Evolutionary conservation across 108 stramenopile species (phyloP).

Genomic region (Cafeteria roenbergensis): DNA sequence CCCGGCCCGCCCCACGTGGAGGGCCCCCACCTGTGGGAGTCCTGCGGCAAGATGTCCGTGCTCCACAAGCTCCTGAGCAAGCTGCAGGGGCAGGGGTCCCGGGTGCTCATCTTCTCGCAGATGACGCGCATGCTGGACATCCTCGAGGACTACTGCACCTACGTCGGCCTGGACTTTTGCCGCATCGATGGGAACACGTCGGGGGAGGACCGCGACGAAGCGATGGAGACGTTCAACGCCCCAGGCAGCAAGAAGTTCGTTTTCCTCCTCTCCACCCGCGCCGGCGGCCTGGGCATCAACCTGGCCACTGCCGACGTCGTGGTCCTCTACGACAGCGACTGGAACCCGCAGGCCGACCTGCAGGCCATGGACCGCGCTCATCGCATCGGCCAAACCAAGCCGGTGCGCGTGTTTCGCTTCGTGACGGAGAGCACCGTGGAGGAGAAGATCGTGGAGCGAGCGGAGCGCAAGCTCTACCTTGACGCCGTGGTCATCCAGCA

Average conservation of each 20-base stretch:
- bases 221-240: slow-evolving; percentile 86
- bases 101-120: slow-evolving; percentile 52
- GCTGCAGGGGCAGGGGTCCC: slow-evolving; percentile 37
- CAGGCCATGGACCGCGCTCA: slow-evolving; percentile 95
- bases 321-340: slow-evolving; percentile 84
- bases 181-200: slow-evolving; percentile 91
- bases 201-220: slow-evolving; percentile 74
- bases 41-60: slow-evolving; percentile 72
- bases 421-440: slow-evolving; percentile 90
- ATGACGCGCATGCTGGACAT: slow-evolving; percentile 53
- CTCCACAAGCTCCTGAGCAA: slow-evolving; percentile 47
- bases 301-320: slow-evolving; percentile 94
- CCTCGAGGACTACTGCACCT: slow-evolving; percentile 48
- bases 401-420: slow-evolving; percentile 94
- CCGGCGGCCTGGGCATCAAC: slow-evolving; percentile 94
- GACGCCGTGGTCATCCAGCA: slow-evolving; percentile 98
- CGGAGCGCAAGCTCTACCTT: slow-evolving; percentile 91
- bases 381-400: slow-evolving; percentile 86
- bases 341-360: slow-evolving; percentile 85
- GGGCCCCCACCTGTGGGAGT: slow-evolving; percentile 95
- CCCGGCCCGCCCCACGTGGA: slow-evolving; percentile 83
- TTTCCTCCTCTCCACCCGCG: slow-evolving; percentile 86
- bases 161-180: slow-evolving; percentile 68
- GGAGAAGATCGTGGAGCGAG: slow-evolving; percentile 95
- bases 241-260: slow-evolving; percentile 72